A percentile compares a stretch with the other conserved stretches of the same genome.
phyloP scores from a whole-genome alignment of 805 yeast species.

The Metschnikowia santaceciliae region DNA sequence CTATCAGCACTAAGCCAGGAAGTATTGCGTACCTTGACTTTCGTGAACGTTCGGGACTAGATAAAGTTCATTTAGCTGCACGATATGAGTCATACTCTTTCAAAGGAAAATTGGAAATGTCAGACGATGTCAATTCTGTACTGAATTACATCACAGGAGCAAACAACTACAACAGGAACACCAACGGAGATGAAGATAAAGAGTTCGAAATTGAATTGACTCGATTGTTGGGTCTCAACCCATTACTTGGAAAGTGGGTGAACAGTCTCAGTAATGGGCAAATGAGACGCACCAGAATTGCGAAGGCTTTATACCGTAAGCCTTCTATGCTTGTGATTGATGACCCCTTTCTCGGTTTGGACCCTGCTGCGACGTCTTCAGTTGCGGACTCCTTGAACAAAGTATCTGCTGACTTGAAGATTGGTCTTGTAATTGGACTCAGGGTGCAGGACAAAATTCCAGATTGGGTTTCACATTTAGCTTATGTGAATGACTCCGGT shows the following conservation, averaged over 20 bases:
- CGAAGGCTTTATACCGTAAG: conserved; percentile 59
- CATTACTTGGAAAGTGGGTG: conserved; percentile 67
- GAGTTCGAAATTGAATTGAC: conserved; percentile 42
- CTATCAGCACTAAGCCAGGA: conserved; percentile 25
- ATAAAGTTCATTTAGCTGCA: conserved; percentile 74
- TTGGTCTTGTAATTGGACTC: conserved; percentile 68
- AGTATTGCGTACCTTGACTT: conserved; percentile 32
- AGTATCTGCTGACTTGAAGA: conserved; percentile 35
- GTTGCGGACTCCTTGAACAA: conserved; percentile 52
- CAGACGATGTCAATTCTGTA: conserved; percentile 65
- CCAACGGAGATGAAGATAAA: conserved; percentile 24
- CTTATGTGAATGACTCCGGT: conserved; percentile 52
- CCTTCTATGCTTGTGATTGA: conserved; percentile 74
- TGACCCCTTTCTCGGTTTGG: conserved; percentile 91
- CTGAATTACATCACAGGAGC: conserved; percentile 53
- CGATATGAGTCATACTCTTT: conserved; percentile 71
- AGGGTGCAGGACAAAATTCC: conserved; percentile 76
- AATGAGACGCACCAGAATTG: conserved; percentile 83
- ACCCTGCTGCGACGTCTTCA: conserved; percentile 61
- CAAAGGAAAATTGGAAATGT: conserved; percentile 58
- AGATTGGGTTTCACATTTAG: conserved; percentile 72
- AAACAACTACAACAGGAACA: conserved; percentile 45
- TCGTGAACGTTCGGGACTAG: conserved; percentile 33
- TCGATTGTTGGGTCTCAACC: conserved; percentile 48
- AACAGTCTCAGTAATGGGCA: conserved; percentile 93